phyloP scores from a whole-genome alignment of 2,329 filamentous ascomycete genomes.

The Orbilia ellipsospora region DNA sequence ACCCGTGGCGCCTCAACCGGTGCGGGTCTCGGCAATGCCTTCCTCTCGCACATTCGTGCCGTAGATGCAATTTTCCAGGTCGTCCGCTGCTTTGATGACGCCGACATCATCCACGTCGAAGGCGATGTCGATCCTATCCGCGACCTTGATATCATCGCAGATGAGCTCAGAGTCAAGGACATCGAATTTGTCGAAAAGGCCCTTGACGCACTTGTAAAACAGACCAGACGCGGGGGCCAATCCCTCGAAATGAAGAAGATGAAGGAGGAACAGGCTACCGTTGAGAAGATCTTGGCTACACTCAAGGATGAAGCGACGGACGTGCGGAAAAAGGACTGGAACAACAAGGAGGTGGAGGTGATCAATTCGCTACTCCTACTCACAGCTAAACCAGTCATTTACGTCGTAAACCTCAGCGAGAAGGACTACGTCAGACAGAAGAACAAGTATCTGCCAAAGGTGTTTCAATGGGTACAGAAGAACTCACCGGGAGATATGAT shows the following conservation, averaged over 20 bases:
- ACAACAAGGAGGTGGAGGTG: slow-evolving; percentile 94
- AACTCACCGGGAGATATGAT: slow-evolving; percentile 88
- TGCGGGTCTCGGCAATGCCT: slow-evolving; percentile 95
- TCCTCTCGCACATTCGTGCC: slow-evolving; percentile 97
- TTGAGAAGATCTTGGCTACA: slow-evolving; percentile 86
- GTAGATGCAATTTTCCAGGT: slow-evolving; percentile 99
- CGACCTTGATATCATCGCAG: slow-evolving; percentile 95
- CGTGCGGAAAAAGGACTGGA: slow-evolving; percentile 89
- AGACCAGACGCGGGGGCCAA: slow-evolving; percentile 92
- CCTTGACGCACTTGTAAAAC: slow-evolving; percentile 89
- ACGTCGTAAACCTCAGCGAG: slow-evolving; percentile 95
- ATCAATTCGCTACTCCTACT: slow-evolving; percentile 97
- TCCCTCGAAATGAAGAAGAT: slow-evolving; percentile 98
- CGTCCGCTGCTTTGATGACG: slow-evolving; percentile 96
- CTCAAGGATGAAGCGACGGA: slow-evolving; percentile 82
- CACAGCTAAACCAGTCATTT: slow-evolving; percentile 96
- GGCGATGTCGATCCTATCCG: slow-evolving; percentile 95
- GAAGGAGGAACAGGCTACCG: slow-evolving; percentile 90
- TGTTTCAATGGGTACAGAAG: slow-evolving; percentile 94
- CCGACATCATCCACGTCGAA: slow-evolving; percentile 99
- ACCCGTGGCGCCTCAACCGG: slow-evolving; percentile 96
- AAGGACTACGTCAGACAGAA: slow-evolving; percentile 98
- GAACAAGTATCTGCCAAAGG: slow-evolving; percentile 97
- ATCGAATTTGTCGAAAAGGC: slow-evolving; percentile 99
- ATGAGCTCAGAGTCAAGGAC: slow-evolving; percentile 96